A percentile compares a stretch with the other conserved stretches of the same genome.
phyloP scores from a whole-genome alignment of 2,329 filamentous ascomycete species.

The Fusarium sororula region DNA sequence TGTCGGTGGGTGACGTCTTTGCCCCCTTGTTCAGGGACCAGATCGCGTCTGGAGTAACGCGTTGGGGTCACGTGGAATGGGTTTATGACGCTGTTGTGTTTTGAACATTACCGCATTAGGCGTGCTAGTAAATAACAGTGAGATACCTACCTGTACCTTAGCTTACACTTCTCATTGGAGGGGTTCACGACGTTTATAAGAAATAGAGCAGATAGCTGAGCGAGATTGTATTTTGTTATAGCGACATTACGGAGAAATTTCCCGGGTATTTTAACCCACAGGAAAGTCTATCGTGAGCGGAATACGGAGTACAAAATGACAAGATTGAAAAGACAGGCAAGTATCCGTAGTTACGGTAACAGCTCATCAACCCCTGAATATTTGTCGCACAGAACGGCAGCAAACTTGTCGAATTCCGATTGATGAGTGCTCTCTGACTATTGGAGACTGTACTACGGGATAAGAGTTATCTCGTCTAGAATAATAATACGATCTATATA shows the following conservation, averaged over 20 bases:
- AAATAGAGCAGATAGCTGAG: background rate
- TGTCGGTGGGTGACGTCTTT: slow-evolving; percentile 30
- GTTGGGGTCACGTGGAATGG: slow-evolving; percentile 21
- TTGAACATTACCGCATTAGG: slow-evolving; percentile 17
- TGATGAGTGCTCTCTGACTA: background rate
- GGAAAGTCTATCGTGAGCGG: background rate
- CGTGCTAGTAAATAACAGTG: background rate
- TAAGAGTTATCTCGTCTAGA: background rate
- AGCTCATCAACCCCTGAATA: background rate
- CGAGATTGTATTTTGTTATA: background rate
- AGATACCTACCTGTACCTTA: background rate
- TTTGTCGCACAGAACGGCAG: background rate
- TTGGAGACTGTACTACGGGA: too few relatives aligned
- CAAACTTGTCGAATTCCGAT: background rate
- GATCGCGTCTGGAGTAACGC: slow-evolving; percentile 33
- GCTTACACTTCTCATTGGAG: background rate
- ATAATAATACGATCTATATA: background rate
- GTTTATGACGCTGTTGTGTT: slow-evolving; percentile 21
- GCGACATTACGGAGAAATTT: background rate
- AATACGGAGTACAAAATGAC: background rate
- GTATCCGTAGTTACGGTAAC: background rate
- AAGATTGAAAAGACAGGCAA: background rate
- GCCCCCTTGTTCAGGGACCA: slow-evolving; percentile 19
- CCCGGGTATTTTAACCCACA: background rate
- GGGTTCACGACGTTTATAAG: background rate